phyloP scores from a whole-genome alignment of 2,329 filamentous ascomycete genomes.

The Arthroderma uncinatum region DNA sequence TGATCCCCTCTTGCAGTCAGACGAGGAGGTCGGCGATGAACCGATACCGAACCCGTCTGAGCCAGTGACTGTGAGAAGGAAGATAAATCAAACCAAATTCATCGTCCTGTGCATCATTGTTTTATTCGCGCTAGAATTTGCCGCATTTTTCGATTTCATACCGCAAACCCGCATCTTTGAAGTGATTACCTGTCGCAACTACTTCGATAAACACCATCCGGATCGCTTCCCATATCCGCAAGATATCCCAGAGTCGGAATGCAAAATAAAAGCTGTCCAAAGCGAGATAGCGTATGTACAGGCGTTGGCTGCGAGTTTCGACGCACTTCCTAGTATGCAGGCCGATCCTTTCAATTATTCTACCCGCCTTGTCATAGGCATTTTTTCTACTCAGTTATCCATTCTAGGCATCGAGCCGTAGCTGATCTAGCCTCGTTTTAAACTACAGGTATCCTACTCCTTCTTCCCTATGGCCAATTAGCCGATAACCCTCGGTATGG shows the following conservation, averaged over 20 bases:
- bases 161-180: constrained; percentile 38
- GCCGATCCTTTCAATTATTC: not conserved
- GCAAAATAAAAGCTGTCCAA: constrained; percentile 41
- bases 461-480: constrained; percentile 40
- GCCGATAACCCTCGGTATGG: constrained; percentile 35
- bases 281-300: constrained; percentile 41
- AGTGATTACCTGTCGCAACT: constrained; percentile 38
- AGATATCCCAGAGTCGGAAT: constrained; percentile 38
- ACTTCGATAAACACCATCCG: constrained; percentile 34
- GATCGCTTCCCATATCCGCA: constrained; percentile 34
- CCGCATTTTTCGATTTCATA: constrained; percentile 9
- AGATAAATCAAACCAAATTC: constrained; percentile 9
- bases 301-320: constrained; percentile 41
- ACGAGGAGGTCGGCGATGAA: not conserved
- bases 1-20: constrained; percentile 5
- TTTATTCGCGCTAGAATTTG: constrained; percentile 12
- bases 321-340: constrained; percentile 30
- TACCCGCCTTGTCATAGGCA: not conserved
- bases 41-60: not conserved
- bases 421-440: not conserved
- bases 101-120: constrained; percentile 9
- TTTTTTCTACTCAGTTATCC: not conserved
- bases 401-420: not conserved
- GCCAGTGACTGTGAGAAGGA: not conserved
- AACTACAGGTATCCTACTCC: constrained; percentile 33